Percentiles rank a stretch among this genome's conserved stretches.
Evolutionary conservation across 305 asterid species (phyloP).

Genomic region (Euphrasia arctica): DNA sequence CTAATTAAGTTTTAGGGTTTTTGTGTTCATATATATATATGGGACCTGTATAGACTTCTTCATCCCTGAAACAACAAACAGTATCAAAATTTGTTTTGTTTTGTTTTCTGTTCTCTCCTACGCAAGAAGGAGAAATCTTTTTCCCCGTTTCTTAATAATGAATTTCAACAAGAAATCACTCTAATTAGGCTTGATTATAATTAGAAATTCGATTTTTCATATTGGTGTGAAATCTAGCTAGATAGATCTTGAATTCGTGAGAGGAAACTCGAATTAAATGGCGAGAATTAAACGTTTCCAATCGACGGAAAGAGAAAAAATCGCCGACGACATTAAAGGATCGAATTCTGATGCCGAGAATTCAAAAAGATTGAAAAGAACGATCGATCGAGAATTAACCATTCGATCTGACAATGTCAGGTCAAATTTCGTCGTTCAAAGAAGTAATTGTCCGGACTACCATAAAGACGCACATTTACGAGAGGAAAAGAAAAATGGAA

Average conservation of each 20-base stretch:
- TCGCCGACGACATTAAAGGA: constrained; percentile 29
- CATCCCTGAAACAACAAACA: too few species aligned
- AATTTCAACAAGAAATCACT: background rate
- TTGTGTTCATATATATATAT: too few species aligned
- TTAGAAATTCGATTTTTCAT: constrained; percentile 11
- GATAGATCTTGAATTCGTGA: too few species aligned
- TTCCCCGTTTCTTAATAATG: too few species aligned
- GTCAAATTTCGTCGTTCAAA: constrained; percentile 31
- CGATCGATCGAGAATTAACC: constrained; percentile 26
- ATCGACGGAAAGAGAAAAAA: constrained; percentile 37
- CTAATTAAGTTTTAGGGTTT: too few species aligned
- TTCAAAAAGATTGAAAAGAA: constrained; percentile 28
- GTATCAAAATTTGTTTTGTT: too few species aligned
- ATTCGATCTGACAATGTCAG: constrained; percentile 27
- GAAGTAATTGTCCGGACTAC: constrained; percentile 30
- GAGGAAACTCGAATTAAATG: too few species aligned
- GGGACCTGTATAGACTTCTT: too few species aligned
- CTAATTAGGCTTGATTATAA: constrained; percentile 15
- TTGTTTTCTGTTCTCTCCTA: too few species aligned
- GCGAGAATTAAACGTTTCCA: constrained; percentile 29
- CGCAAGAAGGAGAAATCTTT: too few species aligned
- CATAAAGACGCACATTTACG: constrained; percentile 32
- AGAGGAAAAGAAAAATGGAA: constrained; percentile 37
- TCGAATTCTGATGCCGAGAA: constrained; percentile 31
- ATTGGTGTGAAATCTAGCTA: background rate